Evolutionary conservation across 78 protist genomes (phyloP), one percentile per base, ranked within the genome.

Genomic region (Dictyostelium intermedium): DNA sequence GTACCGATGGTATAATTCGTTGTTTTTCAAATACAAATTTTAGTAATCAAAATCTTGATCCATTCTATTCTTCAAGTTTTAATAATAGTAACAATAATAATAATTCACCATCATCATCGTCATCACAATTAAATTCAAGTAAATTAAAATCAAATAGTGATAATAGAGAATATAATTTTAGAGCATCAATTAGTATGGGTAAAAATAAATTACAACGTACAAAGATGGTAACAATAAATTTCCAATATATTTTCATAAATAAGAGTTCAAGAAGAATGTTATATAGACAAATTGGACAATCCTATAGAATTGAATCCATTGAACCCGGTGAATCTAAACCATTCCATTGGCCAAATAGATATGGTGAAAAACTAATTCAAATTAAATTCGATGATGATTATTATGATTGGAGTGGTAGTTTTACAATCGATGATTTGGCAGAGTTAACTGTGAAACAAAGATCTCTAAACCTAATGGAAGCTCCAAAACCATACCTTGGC

Each of bases 161-260:
- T 37, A 25, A 80, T 63, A 53, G 69, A 13, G 89, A 83, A 41
- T 81, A 39, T 8, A 83, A 85, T 50, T 83, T 82, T 60, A 10
- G 96, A 50, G 96, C 87, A 13, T 74, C 84, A 18, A 85, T 85
- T 76, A 45, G 91, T 18, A 41, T 92, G 60, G 96, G 96, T 47
- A 92, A 84, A n/a, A 56, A 81, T 30, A 83, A 78, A 37, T 39
- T 92, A 13, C 81, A 80, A 69, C 60, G 92, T 27, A 92, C 96
- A 1, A 93, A 86, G 41, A 85, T 86, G 96, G 96, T 93, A 2
- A 86, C 92, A 14, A 83, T 93, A 8, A 84, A 87, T 56, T 89
- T 72, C 43, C 74, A 85, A 41, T 93, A 85, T 50, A 78, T 93
- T 23, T 47, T 93, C 18, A 30, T 56, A 1, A 93, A 93, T 34